These are phyloP conservation scores for Ceratocystis papillata DNA, from an alignment of 2,329 filamentous ascomycete genomes.

Conservation along the genomic window DNA sequence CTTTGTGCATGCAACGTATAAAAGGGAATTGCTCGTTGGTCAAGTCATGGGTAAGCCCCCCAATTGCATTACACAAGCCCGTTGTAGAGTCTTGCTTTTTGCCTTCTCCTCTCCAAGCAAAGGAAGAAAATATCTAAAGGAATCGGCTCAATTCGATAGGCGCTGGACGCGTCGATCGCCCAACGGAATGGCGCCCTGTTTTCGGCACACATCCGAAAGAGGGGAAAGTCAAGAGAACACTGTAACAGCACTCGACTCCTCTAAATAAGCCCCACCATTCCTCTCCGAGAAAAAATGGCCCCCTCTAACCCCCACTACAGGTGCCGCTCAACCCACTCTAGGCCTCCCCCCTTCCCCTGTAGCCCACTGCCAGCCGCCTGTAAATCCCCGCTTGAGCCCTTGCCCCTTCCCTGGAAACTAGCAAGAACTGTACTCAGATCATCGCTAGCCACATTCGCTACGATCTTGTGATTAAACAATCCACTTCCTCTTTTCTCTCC, in stretches of 20 bases:
- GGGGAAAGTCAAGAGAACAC: neutral
- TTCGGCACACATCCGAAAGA: slow-evolving; percentile 11
- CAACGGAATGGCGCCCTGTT: neutral
- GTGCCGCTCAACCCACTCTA: neutral
- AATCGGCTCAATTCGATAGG: neutral
- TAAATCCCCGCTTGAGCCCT: no score
- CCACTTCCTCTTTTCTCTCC: no score
- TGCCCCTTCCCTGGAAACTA: no score
- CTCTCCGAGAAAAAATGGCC: no score
- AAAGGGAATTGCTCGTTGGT: no score
- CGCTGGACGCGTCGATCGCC: neutral
- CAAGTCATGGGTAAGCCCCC: no score
- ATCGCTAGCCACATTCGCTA: no score
- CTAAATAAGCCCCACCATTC: neutral
- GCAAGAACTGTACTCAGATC: no score
- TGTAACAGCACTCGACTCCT: neutral
- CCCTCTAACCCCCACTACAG: no score
- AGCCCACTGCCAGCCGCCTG: neutral
- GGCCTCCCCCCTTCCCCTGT: neutral
- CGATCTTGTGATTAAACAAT: no score
- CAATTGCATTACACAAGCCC: no score
- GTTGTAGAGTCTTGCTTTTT: neutral
- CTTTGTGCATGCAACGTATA: no score
- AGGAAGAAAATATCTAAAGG: neutral
- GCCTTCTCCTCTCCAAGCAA: neutral